Evolutionary conservation across 106 monocot genomes (phyloP), one percentile per base, ranked within the genome.

Genomic region (Vanilla planifolia): DNA sequence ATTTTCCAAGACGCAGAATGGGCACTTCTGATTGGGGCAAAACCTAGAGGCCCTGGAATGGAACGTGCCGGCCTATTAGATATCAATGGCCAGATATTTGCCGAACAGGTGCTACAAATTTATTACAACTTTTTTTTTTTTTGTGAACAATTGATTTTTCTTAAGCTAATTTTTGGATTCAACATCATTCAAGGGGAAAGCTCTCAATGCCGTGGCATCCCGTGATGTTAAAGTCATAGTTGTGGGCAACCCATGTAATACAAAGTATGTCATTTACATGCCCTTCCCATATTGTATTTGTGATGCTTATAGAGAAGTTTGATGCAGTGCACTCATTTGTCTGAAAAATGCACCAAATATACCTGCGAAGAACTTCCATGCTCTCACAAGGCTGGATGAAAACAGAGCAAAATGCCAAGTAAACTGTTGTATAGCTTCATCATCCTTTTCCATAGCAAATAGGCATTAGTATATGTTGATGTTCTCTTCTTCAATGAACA

Each of bases 371-470:
- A 96, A 96, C 66, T 96, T 96, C 52, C 95, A 96, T 75, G 95
- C 95, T 30, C 66, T 96, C 66, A 96, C 95, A 39, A 86, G 95
- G 68, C 79, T 96, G 73, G 95, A 96, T 74, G 95, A 96, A 68
- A 96, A 96, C 57, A 80, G 95, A 61, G 95, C 95, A 43, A 96
- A 96, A 78, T 96, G 95, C 50, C 95, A 96, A 84, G 95, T 94
- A 60, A 29, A 37, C 35, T 0, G 23, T 3, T 41, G 16, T 6
- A n/a, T n/a, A n/a, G n/a, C n/a, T n/a, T n/a, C n/a, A n/a, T n/a
- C n/a, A n/a, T n/a, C n/a, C n/a, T n/a, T n/a, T n/a, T n/a, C n/a
- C n/a, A n/a, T n/a, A n/a, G n/a, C n/a, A n/a, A n/a, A n/a, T 11
- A 39, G 29, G 15, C 70, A 47, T 66, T 55, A 61, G 19, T 52